Evolutionary conservation across 805 yeast genomes (phyloP), one percentile per base, ranked within the genome.

Genomic region (Candida insectorum): DNA sequence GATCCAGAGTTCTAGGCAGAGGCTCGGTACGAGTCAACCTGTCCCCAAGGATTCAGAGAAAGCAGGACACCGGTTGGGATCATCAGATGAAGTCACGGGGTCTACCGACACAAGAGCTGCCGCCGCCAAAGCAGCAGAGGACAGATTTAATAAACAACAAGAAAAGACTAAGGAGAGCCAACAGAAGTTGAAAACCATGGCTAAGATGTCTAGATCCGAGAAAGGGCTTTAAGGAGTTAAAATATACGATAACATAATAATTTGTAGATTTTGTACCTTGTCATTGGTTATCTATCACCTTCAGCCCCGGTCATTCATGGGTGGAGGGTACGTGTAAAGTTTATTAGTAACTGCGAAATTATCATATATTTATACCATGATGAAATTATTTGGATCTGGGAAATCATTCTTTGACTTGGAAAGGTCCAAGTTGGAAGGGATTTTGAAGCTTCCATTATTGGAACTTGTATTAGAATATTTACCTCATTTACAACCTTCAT

Each of bases 71-170:
- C 37, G 33, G 27, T 39, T 52, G 14, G 51, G 54, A 11, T 16
- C 26, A n/a, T 44, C 35, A 1, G 7, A 10, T 8, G 12, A 14
- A 14, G 23, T 4, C 12, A 23, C 21, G n/a, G 30, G 23, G 7
- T 11, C 39, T 3, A 34, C 19, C 9, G 27, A 29, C 14, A 44
- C 59, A 13, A 48, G 43, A 30, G 58, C 48, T 14, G 69, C 69
- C 2, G 66, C 57, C 2, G 71, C 69, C 4, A 44, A 40, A 26
- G 73, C 73, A 5, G 71, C 71, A 2, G 65, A 65, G 33, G 49
- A 43, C 22, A 41, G 73, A 28, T 57, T 40, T 38, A 40, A 52
- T 19, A 50, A 47, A 27, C 57, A 52, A 16, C 60, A 61, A 33
- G 52, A 51, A 16, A 45, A 57, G 28, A 17, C 40, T 15, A 43